Base-by-base conservation (phyloP, 192 early-diverging fungal genomes). In the Dimargaris verticillata region DNA sequence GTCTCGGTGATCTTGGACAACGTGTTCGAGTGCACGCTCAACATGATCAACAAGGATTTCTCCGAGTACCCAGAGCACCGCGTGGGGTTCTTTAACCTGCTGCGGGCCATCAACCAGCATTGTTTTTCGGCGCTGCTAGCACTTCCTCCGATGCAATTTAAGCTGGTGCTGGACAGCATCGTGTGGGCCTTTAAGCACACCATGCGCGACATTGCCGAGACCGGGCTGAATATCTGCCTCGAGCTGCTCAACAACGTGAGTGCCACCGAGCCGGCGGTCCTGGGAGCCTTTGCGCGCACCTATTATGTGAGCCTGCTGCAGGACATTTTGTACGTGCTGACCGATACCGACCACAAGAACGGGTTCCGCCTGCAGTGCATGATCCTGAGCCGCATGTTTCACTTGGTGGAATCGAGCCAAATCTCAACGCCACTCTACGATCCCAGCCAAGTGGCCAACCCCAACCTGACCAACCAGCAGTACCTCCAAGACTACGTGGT, bases 21-120 rank as follows among this genome's bases (percentile, higher is more conserved):
- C 1, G 88, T 95, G 51, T 99, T 99, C 65, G 93, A 93, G 70
- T 87, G 87, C 66, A 99, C 96, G 0, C 72, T 99, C 68, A 87
- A 88, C 74, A 99, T 99, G 96, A 99, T 99, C 72, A 97, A 91
- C 80, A 95, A 95, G 72, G 90, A 99, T 76, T 94, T 96, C 78
- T 80, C 90, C 25, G 93, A 95, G 66, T 95, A 84, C 72, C 96
- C 96, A 18, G 94, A 99, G 72, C 93, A 96, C 73, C 88, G 96
- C 60, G 79, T 87, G 64, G 89, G 87, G 12, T 94, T 99, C 70
- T 99, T 91, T 70, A 88, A 87, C 66, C 74, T 99, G 62, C 70
- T 99, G 60, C 83, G 88, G 53, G 87, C 90, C 12, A 95, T 99
- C 71, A 92, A 89, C 63, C 69, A 79, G 57, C 74, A 84, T 62